phyloP scores from a whole-genome alignment of 2,329 filamentous ascomycete genomes.

The Ophiocordyceps polyrhachis-furcata region DNA sequence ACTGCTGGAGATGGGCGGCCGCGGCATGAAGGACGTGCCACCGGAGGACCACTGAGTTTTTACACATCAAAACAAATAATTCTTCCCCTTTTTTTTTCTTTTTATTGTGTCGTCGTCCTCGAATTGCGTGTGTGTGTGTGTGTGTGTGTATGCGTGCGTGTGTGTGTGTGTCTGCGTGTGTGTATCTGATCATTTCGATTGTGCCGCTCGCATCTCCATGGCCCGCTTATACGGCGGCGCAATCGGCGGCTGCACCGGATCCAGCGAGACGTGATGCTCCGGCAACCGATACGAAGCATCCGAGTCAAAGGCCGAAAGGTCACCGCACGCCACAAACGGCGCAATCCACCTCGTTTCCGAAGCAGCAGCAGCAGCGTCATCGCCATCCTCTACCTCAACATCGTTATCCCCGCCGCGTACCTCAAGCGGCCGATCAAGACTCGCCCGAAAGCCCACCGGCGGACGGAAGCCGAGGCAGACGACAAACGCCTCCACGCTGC shows the following conservation, averaged over 20 bases:
- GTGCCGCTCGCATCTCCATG: slow-evolving; percentile 44
- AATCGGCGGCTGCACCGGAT: slow-evolving; percentile 87
- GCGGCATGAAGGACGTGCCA: slow-evolving; percentile 16
- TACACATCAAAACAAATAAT: too few relatives aligned
- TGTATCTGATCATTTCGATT: slow-evolving; percentile 5
- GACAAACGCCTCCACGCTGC: slow-evolving; percentile 91
- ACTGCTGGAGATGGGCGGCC: slow-evolving; percentile 22
- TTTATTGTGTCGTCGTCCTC: not conserved
- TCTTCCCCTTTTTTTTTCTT: not conserved
- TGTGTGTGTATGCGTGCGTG: not conserved
- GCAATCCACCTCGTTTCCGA: slow-evolving; percentile 61
- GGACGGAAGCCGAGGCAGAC: slow-evolving; percentile 82
- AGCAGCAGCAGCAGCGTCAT: slow-evolving; percentile 6
- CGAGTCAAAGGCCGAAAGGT: slow-evolving; percentile 84
- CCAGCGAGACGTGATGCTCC: slow-evolving; percentile 67
- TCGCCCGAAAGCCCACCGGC: slow-evolving; percentile 56
- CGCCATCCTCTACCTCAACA: slow-evolving; percentile 10
- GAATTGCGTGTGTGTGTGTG: too few relatives aligned
- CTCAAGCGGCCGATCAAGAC: slow-evolving; percentile 53
- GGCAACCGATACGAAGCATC: slow-evolving; percentile 88
- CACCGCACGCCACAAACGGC: slow-evolving; percentile 91
- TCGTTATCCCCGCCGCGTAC: slow-evolving; percentile 15
- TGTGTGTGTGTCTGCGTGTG: not conserved
- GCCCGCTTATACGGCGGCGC: slow-evolving; percentile 89
- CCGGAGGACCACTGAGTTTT: slow-evolving; percentile 1